Percentiles rank a stretch among this genome's conserved stretches.
phyloP scores from a whole-genome alignment of 2,329 filamentous ascomycete species.

The Alternaria atra region DNA sequence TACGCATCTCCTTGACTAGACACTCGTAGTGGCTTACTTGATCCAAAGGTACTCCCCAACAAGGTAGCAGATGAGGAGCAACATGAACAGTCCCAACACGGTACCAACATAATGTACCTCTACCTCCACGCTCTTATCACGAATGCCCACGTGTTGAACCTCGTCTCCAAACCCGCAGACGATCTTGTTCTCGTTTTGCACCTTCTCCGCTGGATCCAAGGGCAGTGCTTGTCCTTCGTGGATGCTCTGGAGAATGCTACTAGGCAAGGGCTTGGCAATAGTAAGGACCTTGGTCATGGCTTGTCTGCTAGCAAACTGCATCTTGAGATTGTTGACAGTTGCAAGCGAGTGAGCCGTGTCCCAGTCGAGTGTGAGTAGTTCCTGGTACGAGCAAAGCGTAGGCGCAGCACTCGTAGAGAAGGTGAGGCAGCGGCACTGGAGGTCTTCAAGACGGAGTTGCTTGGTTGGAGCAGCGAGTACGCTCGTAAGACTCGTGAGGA shows the following conservation, averaged over 20 bases:
- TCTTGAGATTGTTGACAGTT: constrained; percentile 29
- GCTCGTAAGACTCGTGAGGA: constrained; percentile 10
- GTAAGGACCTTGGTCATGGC: constrained; percentile 33
- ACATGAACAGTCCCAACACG: constrained; percentile 29
- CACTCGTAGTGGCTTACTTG: constrained; percentile 19
- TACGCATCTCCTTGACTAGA: background rate
- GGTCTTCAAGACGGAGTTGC: constrained; percentile 22
- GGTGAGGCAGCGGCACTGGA: constrained; percentile 39
- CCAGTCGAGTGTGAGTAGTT: constrained; percentile 35
- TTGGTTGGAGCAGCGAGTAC: constrained; percentile 25
- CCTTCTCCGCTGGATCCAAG: constrained; percentile 11
- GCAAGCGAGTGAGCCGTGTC: constrained; percentile 33
- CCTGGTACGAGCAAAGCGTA: constrained; percentile 31
- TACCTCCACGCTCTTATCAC: constrained; percentile 4
- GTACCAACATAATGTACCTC: constrained; percentile 28
- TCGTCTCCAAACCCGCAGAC: constrained; percentile 38
- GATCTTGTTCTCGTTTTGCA: constrained; percentile 29
- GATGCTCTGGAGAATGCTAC: constrained; percentile 24
- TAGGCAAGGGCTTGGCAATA: constrained; percentile 28
- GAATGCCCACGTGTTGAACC: constrained; percentile 21
- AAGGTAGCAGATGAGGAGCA: constrained; percentile 27
- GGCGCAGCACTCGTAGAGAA: constrained; percentile 31
- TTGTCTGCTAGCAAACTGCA: constrained; percentile 35
- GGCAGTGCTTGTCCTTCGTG: constrained; percentile 20
- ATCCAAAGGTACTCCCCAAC: constrained; percentile 32